Percentiles rank a stretch among this genome's conserved stretches.
Conservation (phyloP, 371 early-diverging fungal genomes). For the Phascolomyces articulosus region DNA sequence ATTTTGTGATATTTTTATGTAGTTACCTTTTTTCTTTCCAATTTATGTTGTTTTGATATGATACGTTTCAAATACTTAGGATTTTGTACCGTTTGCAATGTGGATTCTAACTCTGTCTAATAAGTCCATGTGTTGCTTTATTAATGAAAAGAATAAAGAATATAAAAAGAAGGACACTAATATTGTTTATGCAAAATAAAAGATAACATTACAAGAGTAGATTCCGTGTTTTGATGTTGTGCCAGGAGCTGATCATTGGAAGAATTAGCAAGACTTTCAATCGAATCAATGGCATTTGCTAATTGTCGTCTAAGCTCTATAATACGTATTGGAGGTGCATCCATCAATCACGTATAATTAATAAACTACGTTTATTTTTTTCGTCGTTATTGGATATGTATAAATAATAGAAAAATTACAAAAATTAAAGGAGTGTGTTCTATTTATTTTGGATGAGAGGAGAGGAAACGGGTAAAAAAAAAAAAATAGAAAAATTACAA, state of each 20-base stretch:
- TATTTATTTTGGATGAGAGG: too few relatives aligned
- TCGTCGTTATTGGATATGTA: too few relatives aligned
- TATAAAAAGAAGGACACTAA: too few relatives aligned
- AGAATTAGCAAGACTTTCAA: not conserved
- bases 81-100: not conserved
- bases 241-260: not conserved
- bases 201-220: conserved; percentile 6
- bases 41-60: not conserved
- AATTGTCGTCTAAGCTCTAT: conserved; percentile 1
- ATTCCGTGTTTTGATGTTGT: not conserved
- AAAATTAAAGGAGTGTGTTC: too few relatives aligned
- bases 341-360: too few relatives aligned
- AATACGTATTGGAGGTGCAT: not conserved
- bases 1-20: not conserved
- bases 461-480: too few relatives aligned
- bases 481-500: not conserved
- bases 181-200: too few relatives aligned
- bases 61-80: not conserved
- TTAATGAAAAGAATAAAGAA: too few relatives aligned
- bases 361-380: too few relatives aligned
- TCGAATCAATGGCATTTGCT: not conserved
- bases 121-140: too few relatives aligned
- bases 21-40: conserved; percentile 8
- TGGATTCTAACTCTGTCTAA: not conserved
- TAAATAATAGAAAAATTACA: too few relatives aligned